Evolutionary conservation across 208 protist species (phyloP).

Genomic region (Kentomonas sorsogonicus): DNA sequence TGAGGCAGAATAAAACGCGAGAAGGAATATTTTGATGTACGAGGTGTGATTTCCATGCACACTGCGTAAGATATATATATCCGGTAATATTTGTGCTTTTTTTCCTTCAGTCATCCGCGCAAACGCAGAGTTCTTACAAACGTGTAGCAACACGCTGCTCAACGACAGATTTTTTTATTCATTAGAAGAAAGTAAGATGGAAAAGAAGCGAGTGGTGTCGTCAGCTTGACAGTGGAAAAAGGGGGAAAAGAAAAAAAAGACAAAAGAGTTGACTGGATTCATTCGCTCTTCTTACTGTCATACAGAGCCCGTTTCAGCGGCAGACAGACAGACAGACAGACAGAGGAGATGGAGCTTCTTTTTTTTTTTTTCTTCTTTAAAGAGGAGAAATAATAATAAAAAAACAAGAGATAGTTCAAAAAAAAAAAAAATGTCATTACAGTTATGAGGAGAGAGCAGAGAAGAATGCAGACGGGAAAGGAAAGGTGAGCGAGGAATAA

Average conservation of each 20-base stretch:
- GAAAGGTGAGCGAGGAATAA: conserved; percentile 7
- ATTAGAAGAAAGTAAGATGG: too few species aligned
- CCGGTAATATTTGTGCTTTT: too few species aligned
- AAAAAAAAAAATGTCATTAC: conserved; percentile 1
- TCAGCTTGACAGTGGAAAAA: neutral
- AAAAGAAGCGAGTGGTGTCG: conserved; percentile 8
- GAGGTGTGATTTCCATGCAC: too few species aligned
- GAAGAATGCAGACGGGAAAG: neutral
- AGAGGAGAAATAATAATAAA: neutral
- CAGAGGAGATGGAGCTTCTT: neutral
- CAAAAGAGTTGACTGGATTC: conserved; percentile 1
- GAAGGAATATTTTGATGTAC: too few species aligned
- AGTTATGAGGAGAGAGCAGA: neutral
- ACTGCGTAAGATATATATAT: too few species aligned
- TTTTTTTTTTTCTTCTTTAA: neutral
- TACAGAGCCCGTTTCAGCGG: neutral
- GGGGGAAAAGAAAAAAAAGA: conserved; percentile 15
- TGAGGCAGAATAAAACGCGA: too few species aligned
- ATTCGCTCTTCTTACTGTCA: conserved; percentile 6
- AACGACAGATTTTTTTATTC: too few species aligned
- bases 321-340: neutral
- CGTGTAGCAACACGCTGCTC: too few species aligned
- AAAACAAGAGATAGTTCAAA: neutral
- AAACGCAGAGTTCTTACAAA: too few species aligned
- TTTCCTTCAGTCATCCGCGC: too few species aligned